Base-by-base conservation (phyloP, 805 yeast genomes). In the Ogataea populi-albae region DNA sequence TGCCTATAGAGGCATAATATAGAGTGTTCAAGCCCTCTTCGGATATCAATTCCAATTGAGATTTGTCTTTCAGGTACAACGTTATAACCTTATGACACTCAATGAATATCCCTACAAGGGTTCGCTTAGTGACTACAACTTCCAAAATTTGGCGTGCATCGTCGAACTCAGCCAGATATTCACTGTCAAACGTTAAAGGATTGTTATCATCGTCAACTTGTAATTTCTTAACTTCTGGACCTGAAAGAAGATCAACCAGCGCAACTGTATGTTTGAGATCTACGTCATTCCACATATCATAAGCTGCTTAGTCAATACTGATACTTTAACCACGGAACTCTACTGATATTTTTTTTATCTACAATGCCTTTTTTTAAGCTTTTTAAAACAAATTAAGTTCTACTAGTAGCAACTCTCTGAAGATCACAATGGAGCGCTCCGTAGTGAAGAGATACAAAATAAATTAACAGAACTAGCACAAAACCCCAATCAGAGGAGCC, bases 111-210 rank as follows among this genome's bases (percentile, higher is more conserved):
- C 31, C n/a, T 1, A 28, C 30, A n/a, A 49, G 23, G 3, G 30
- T 24, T 11, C 36, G 11, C 18, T 51, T 49, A 1, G 37, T 19
- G 3, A 55, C 30, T 1, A 49, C 14, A 4, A 54, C 21, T 21
- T 53, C 58, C 6, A 41, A 18, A 7, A 33, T 23, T 11, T 32
- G 34, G 4, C 23, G 20, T 16, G 32, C 23, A 18, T 26, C 29
- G 20, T 49, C 42, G 16, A n/a, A 24, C 5, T 32, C 30, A 7
- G 23, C 25, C 3, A 36, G 40, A 22, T 6, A 64, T 59, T 43
- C 54, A 54, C 54, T 47, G 46, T 12, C 55, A 53, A 44, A 43
- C 52, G 21, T 38, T 52, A 31, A 53, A 52, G 11, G 55, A 55
- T 16, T 35, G 55, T 17, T 48, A 42, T 41, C 59, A 52, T 36